Percentiles rank a stretch among this genome's conserved stretches.
Conservation (phyloP, 1,139 yeast species). For the Blastobotrys petasosporus region DNA sequence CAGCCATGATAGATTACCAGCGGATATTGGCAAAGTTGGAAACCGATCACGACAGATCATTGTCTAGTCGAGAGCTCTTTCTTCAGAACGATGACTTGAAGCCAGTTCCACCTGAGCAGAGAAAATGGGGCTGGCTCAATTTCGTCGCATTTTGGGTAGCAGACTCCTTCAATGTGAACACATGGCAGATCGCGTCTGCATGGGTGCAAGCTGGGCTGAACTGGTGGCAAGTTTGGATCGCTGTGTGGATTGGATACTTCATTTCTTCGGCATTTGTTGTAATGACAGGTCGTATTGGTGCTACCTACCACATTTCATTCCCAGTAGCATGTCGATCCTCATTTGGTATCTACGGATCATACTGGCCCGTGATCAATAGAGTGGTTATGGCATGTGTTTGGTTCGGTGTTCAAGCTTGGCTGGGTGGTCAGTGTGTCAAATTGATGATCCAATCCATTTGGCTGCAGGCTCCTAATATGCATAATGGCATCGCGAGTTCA, state of each 20-base stretch:
- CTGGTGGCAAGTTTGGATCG: constrained; percentile 88
- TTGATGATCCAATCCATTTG: constrained; percentile 44
- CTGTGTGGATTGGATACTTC: constrained; percentile 56
- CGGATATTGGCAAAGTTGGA: constrained; percentile 14
- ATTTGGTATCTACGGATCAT: constrained; percentile 37
- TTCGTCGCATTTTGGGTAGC: constrained; percentile 79
- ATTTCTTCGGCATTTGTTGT: constrained; percentile 32
- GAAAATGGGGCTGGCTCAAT: constrained; percentile 80
- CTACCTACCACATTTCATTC: constrained; percentile 35
- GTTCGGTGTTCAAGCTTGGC: constrained; percentile 78
- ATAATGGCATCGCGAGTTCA: constrained; percentile 43
- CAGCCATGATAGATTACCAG: too few relatives aligned
- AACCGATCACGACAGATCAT: constrained; percentile 21
- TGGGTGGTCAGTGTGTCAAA: constrained; percentile 77
- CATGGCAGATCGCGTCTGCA: constrained; percentile 88
- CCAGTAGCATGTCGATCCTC: constrained; percentile 36
- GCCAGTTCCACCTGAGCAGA: constrained; percentile 60
- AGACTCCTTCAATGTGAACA: constrained; percentile 79
- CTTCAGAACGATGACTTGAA: constrained; percentile 66
- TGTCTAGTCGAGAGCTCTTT: constrained; percentile 23
- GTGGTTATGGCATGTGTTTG: constrained; percentile 73
- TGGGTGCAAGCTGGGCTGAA: constrained; percentile 68
- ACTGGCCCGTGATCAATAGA: constrained; percentile 36
- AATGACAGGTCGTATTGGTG: constrained; percentile 34
- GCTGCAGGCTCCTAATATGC: constrained; percentile 36